Base-by-base conservation (phyloP, 495 filamentous ascomycete species). In the Daldinia bambusicola region DNA sequence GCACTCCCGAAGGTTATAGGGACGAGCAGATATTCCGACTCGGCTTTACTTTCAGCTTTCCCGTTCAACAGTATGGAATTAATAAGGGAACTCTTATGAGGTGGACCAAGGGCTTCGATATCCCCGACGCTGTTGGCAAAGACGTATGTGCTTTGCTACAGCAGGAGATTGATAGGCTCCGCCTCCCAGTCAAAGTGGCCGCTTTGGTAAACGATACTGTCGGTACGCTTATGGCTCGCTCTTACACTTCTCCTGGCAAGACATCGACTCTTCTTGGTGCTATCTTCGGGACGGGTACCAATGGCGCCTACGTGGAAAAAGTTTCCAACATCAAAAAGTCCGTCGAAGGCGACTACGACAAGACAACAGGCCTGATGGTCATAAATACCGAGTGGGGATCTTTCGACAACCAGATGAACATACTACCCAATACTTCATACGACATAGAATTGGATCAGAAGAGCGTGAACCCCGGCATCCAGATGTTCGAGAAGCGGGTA, bases 31-130 rank as follows among this genome's bases (percentile, higher is more conserved):
- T 94, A 59, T 96, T 99, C 78, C 89, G 93, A 74, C 84, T 99
- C 12, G 95, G 95, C 14, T 98, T 99, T 82, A 98, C 95, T 38
- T 99, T 99, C 83, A 94, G 91, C 77, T 99, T 99, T 80, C 95
- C 95, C 14, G 95, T 99, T 30, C 89, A 96, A 72, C 95, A 99
- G 74, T 82, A 89, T 66, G 94, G 93, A 22, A 95, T 99, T 75
- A 98, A 98, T 84, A 92, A 91, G 77, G 95, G 95, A 45, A 92
- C 89, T 41, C 83, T 98, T 38, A 93, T 97, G 78, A 89, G 96
- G 64, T 99, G 95, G 95, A 99, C 96, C 32, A 99, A 99, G 84
- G 96, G 95, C 38, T 99, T 97, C 77, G 92, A 98, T 78, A 98
- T 99, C 65, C 86, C 87, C 18, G 96, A 98, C 77, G 90, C 95